Evolutionary conservation across 2,329 filamentous ascomycete genomes (phyloP).

Genomic region (Harringtonia lauricola): DNA sequence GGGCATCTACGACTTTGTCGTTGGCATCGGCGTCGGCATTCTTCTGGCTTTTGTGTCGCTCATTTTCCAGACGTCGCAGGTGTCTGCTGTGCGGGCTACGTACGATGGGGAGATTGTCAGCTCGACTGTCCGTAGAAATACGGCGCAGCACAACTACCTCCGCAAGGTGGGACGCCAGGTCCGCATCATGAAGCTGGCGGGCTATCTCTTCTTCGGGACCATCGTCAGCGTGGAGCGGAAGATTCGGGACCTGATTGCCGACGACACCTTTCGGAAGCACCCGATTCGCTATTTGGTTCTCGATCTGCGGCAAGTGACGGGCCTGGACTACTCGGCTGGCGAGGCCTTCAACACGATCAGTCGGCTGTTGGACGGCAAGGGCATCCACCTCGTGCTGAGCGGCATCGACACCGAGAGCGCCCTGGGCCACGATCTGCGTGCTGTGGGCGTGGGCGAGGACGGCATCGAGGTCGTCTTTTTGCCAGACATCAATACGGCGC

Average conservation of each 20-base stretch:
- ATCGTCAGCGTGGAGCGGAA: slow-evolving; percentile 91
- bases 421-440: slow-evolving; percentile 67
- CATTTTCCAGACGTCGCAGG: slow-evolving; percentile 81
- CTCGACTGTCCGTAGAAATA: slow-evolving; percentile 86
- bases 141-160: slow-evolving; percentile 78
- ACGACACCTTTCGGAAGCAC: slow-evolving; percentile 63
- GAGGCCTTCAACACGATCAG: slow-evolving; percentile 93
- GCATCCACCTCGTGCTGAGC: slow-evolving; percentile 72
- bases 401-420: slow-evolving; percentile 67
- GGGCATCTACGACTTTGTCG: slow-evolving; percentile 94
- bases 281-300: slow-evolving; percentile 86
- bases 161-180: slow-evolving; percentile 80
- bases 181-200: slow-evolving; percentile 80
- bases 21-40: slow-evolving; percentile 86
- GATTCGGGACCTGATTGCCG: slow-evolving; percentile 71
- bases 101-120: slow-evolving; percentile 83
- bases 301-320: slow-evolving; percentile 81
- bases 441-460: slow-evolving; percentile 70
- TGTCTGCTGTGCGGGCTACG: slow-evolving; percentile 80
- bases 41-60: slow-evolving; percentile 83
- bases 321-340: slow-evolving; percentile 90
- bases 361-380: slow-evolving; percentile 65
- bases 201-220: slow-evolving; percentile 96
- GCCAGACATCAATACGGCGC: slow-evolving; percentile 79
- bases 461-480: slow-evolving; percentile 69